These are phyloP conservation scores for Mycena amicta DNA, from an alignment of 768 basidiomycete species.

Conservation along the genomic window DNA sequence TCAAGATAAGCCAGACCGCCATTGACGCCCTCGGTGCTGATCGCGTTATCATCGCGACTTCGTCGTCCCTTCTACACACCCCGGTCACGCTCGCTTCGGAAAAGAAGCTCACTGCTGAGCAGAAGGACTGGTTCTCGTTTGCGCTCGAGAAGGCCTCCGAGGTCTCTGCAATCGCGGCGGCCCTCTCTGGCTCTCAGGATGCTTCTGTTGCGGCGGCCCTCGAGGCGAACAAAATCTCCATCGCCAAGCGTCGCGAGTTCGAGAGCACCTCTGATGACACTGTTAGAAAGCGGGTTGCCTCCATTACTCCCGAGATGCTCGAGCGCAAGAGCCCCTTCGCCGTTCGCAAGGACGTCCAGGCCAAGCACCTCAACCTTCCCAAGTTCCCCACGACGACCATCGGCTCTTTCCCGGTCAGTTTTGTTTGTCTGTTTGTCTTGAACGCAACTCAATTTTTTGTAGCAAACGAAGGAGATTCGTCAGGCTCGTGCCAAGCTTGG, in stretches of 20 bases:
- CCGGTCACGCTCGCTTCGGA: slow-evolving; percentile 95
- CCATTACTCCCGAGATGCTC: slow-evolving; percentile 84
- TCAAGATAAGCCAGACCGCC: slow-evolving; percentile 83
- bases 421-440: slow-evolving; percentile 24
- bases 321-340: slow-evolving; percentile 90
- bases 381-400: slow-evolving; percentile 99
- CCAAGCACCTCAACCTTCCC: slow-evolving; percentile 86
- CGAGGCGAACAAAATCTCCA: slow-evolving; percentile 88
- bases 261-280: slow-evolving; percentile 92
- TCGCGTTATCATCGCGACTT: slow-evolving; percentile 92
- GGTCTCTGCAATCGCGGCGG: slow-evolving; percentile 84
- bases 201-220: slow-evolving; percentile 67
- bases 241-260: slow-evolving; percentile 92
- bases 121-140: slow-evolving; percentile 98
- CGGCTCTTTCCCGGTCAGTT: slow-evolving; percentile 87
- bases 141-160: slow-evolving; percentile 94
- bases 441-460: slow-evolving; percentile 11
- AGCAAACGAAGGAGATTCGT: slow-evolving; percentile 99
- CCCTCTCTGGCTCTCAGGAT: slow-evolving; percentile 85
- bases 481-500: slow-evolving; percentile 91
- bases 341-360: slow-evolving; percentile 84
- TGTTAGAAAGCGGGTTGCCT: slow-evolving; percentile 92
- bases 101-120: slow-evolving; percentile 83
- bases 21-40: slow-evolving; percentile 80
- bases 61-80: slow-evolving; percentile 97